Percentiles rank a stretch among this genome's conserved stretches.
Evolutionary conservation across 2,329 filamentous ascomycete species (phyloP).

Genomic region (Colletotrichum liriopes): DNA sequence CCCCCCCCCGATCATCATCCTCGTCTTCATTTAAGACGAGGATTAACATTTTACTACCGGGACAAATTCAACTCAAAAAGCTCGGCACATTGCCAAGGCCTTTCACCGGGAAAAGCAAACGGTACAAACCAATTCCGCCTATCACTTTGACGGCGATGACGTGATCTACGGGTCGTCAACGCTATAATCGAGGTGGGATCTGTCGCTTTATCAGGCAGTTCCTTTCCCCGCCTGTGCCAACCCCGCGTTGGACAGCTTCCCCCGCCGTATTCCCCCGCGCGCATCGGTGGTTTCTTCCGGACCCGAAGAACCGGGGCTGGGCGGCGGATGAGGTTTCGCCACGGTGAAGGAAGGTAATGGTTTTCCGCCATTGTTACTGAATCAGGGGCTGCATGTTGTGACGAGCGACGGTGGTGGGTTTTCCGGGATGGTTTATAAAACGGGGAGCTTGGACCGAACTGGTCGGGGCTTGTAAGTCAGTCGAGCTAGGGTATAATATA

Average conservation of each 20-base stretch:
- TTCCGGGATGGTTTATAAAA: constrained; percentile 8
- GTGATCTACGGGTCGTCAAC: background rate
- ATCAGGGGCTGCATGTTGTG: background rate
- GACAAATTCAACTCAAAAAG: constrained; percentile 8
- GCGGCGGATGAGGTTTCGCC: no score
- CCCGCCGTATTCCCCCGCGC: constrained; percentile 7
- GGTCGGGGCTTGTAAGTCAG: background rate
- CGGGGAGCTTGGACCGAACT: background rate
- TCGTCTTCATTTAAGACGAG: background rate
- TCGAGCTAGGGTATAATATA: no score
- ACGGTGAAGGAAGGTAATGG: background rate
- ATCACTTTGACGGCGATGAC: constrained; percentile 23
- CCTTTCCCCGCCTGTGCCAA: constrained; percentile 10
- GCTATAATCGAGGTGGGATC: constrained; percentile 10
- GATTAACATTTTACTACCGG: constrained; percentile 12
- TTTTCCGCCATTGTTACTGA: background rate
- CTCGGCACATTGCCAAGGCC: constrained; percentile 20
- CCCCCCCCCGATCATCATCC: background rate
- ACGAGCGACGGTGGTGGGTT: background rate
- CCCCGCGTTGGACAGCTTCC: constrained; percentile 15
- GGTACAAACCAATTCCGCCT: constrained; percentile 37
- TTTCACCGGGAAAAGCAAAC: background rate
- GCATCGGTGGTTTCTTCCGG: constrained; percentile 19
- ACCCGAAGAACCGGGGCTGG: constrained; percentile 1
- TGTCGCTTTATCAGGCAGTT: constrained; percentile 24